Percentiles rank a stretch among this genome's conserved stretches.
Evolutionary conservation across 2,329 filamentous ascomycete species (phyloP).

Genomic region (Colletotrichum sp.): DNA sequence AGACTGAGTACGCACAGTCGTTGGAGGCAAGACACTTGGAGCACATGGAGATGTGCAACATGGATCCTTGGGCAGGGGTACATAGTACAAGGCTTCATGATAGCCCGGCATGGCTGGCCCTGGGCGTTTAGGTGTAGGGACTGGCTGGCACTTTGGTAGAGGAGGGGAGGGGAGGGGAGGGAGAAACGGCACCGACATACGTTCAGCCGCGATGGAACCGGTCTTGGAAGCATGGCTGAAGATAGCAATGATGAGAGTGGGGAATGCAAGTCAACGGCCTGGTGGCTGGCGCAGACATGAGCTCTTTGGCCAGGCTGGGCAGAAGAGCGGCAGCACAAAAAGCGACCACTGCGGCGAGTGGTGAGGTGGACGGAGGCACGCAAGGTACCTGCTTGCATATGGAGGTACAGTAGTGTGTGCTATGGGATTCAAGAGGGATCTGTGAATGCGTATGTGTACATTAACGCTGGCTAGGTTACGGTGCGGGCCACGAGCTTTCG

Average conservation of each 20-base stretch:
- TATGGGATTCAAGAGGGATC: conserved; percentile 15
- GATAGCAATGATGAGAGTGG: conserved; percentile 14
- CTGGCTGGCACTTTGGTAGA: not conserved
- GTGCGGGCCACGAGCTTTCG: conserved; percentile 4
- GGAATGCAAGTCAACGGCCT: conserved; percentile 15
- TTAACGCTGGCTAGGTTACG: not conserved
- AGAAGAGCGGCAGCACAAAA: not conserved
- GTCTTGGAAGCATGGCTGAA: conserved; percentile 19
- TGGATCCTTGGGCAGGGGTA: conserved; percentile 1
- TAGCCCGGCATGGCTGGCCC: conserved; percentile 1
- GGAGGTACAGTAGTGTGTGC: conserved; percentile 13
- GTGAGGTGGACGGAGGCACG: not conserved
- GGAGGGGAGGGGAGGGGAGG: not conserved
- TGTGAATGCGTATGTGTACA: conserved; percentile 6
- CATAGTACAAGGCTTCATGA: not conserved
- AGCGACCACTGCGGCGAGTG: not conserved
- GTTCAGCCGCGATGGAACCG: conserved; percentile 16
- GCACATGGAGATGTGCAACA: conserved; percentile 20
- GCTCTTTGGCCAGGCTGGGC: not conserved
- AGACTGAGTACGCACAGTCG: conserved; percentile 13
- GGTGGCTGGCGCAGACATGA: conserved; percentile 12
- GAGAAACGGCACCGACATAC: conserved; percentile 15
- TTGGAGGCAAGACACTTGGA: conserved; percentile 17
- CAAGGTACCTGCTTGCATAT: conserved; percentile 18
- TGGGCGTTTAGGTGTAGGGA: not conserved